These are phyloP conservation scores for Lachnellula subtilissima DNA, from an alignment of 2,329 filamentous ascomycete species.

Conservation along the genomic window DNA sequence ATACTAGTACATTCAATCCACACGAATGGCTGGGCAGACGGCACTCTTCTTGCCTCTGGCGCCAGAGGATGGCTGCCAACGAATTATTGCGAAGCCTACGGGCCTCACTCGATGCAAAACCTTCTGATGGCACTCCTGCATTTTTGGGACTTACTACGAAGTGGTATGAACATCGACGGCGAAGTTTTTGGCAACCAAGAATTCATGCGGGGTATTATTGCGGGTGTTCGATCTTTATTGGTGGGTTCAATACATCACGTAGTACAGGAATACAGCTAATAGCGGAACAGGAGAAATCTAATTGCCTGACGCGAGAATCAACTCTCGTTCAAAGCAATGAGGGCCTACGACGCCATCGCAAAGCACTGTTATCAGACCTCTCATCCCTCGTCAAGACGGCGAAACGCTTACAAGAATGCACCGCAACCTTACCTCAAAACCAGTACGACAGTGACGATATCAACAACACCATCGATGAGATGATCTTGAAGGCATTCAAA, in stretches of 20 bases:
- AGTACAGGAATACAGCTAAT: constrained; percentile 6
- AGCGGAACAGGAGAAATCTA: constrained; percentile 68
- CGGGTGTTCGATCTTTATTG: constrained; percentile 83
- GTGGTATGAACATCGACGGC: constrained; percentile 68
- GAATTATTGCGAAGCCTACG: constrained; percentile 95
- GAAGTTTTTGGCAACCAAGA: constrained; percentile 85
- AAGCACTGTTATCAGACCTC: constrained; percentile 82
- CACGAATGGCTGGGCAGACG: constrained; percentile 97
- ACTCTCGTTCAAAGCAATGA: constrained; percentile 70
- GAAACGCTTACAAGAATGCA: constrained; percentile 75
- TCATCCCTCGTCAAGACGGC: constrained; percentile 85
- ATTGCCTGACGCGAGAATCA: constrained; percentile 82
- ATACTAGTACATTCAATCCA: constrained; percentile 94
- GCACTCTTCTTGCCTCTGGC: constrained; percentile 80
- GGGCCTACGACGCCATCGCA: constrained; percentile 72
- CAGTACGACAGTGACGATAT: constrained; percentile 49
- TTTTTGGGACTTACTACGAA: constrained; percentile 86
- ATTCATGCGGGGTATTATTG: constrained; percentile 90
- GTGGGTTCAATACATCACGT: constrained; percentile 48
- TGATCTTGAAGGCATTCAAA: constrained; percentile 89
- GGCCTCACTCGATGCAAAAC: constrained; percentile 79
- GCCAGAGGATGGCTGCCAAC: constrained; percentile 93
- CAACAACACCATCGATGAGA: constrained; percentile 80
- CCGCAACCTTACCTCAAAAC: constrained; percentile 34
- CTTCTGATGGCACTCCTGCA: constrained; percentile 82